phyloP scores from a whole-genome alignment of 108 stramenopile species.

The Cyclostephanos invisitatus region DNA sequence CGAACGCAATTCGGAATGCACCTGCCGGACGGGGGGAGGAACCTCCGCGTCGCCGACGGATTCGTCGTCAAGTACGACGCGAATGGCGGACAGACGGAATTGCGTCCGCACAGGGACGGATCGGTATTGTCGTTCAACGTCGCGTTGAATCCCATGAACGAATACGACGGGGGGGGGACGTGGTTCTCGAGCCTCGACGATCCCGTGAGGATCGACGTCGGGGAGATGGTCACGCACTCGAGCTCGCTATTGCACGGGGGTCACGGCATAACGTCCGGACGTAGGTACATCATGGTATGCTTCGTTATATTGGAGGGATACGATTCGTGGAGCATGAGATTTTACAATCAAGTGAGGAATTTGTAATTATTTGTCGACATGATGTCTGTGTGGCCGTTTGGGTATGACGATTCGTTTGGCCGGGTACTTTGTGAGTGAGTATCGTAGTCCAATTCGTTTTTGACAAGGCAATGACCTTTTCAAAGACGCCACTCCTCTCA shows the following conservation, averaged over 20 bases:
- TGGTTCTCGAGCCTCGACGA: constrained; percentile 52
- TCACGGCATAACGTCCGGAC: constrained; percentile 60
- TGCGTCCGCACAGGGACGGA: constrained; percentile 83
- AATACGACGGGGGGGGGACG: constrained; percentile 86
- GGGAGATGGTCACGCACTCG: constrained; percentile 59
- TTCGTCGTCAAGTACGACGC: constrained; percentile 88
- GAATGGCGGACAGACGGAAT: constrained; percentile 55
- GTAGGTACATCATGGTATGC: constrained; percentile 69
- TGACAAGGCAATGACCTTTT: too few species aligned
- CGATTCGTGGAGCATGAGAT: constrained; percentile 60
- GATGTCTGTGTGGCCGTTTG: too few species aligned
- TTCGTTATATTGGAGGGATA: constrained; percentile 66
- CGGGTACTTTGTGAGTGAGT: too few species aligned
- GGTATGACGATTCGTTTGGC: too few species aligned
- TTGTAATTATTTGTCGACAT: too few species aligned
- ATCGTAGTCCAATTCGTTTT: not conserved
- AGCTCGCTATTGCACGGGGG: constrained; percentile 69
- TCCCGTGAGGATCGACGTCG: constrained; percentile 50
- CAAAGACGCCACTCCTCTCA: too few species aligned
- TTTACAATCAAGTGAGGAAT: constrained; percentile 69
- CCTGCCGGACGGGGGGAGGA: constrained; percentile 39
- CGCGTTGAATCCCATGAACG: constrained; percentile 62
- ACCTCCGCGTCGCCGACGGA: constrained; percentile 70
- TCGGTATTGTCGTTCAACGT: constrained; percentile 76
- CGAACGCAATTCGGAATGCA: constrained; percentile 46